Evolutionary conservation across 257 asterid genomes (phyloP), one percentile per base, ranked within the genome.

Genomic region (Solanum chiquidenum): DNA sequence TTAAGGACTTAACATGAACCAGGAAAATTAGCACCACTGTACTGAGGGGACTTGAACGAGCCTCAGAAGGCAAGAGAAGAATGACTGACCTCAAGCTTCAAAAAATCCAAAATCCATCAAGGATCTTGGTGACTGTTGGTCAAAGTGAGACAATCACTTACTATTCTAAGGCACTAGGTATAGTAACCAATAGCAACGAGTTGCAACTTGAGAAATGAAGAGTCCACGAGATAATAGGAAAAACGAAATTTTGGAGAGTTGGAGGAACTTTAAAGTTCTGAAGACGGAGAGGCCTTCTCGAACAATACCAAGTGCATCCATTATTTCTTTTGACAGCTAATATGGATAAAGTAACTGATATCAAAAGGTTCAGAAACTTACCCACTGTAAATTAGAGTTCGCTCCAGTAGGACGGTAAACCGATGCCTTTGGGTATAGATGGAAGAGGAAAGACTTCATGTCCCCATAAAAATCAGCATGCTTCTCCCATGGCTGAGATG

Each of bases 401-500:
- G 95, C 98, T 87, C 98, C 99, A 20, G 98, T 93, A 6, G 99
- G 99, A 86, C 98, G 94, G 88, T 86, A 95, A 83, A 91, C 89
- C 20, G 99, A 93, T 87, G 99, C 96, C 88, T 89, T 92, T 6
- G 99, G 99, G 91, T 90, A 90, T 18, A 95, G 92, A 90, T 95
- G 99, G 89, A 97, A 97, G 38, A 95, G 92, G 83, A 95, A 97
- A 77, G 94, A 94, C 88, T 91, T 95, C 96, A 97, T 88, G 89
- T 97, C 98, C 71, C 99, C 99, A 83, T 92, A 95, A 90, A 92
- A 97, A 75, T 95, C 99, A 5, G 92, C 91, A 58, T 95, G 99
- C 82, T 89, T 94, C 88, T 95, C 99, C 99, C 99, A 95, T 46
- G 99, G 94, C 89, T 95, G 99, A 90, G 99, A 97, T 87, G 98